phyloP scores from a whole-genome alignment of 1,139 yeast genomes.

The Geotrichum fermentans region DNA sequence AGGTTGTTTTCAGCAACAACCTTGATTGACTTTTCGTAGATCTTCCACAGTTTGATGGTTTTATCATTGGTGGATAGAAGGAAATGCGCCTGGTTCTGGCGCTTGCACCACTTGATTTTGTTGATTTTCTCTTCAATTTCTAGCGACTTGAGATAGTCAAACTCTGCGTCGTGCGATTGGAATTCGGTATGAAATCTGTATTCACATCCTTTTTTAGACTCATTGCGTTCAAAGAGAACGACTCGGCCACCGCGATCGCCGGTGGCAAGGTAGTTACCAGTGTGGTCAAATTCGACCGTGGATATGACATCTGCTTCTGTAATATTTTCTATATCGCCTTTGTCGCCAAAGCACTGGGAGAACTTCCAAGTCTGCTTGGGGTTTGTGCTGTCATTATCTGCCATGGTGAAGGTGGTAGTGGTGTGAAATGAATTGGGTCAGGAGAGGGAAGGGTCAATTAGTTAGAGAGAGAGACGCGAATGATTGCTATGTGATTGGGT shows the following conservation, averaged over 20 bases:
- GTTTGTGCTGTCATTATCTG: slow-evolving; percentile 31
- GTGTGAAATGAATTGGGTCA: neutral
- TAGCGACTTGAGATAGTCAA: slow-evolving; percentile 89
- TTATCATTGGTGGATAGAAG: slow-evolving; percentile 91
- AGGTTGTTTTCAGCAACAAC: slow-evolving; percentile 88
- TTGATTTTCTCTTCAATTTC: slow-evolving; percentile 98
- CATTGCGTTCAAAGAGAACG: slow-evolving; percentile 88
- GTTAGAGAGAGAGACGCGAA: too few species aligned
- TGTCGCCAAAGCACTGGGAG: slow-evolving; percentile 86
- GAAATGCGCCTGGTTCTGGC: slow-evolving; percentile 83
- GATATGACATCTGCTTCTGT: slow-evolving; percentile 98
- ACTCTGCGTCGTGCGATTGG: slow-evolving; percentile 97
- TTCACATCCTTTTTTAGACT: slow-evolving; percentile 77
- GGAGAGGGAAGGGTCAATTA: too few species aligned
- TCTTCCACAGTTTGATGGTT: slow-evolving; percentile 95
- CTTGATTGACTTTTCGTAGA: slow-evolving; percentile 85
- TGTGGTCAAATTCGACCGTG: slow-evolving; percentile 92
- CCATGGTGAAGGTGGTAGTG: slow-evolving; percentile 14
- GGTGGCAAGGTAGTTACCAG: slow-evolving; percentile 93
- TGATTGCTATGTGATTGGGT: neutral
- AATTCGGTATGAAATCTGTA: slow-evolving; percentile 95
- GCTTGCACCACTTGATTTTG: slow-evolving; percentile 92
- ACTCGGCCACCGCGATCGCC: slow-evolving; percentile 99
- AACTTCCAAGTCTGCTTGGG: slow-evolving; percentile 39
- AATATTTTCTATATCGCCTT: slow-evolving; percentile 91